These are phyloP conservation scores for Saturnispora gosingensis DNA, from an alignment of 805 yeast genomes.

Conservation along the genomic window DNA sequence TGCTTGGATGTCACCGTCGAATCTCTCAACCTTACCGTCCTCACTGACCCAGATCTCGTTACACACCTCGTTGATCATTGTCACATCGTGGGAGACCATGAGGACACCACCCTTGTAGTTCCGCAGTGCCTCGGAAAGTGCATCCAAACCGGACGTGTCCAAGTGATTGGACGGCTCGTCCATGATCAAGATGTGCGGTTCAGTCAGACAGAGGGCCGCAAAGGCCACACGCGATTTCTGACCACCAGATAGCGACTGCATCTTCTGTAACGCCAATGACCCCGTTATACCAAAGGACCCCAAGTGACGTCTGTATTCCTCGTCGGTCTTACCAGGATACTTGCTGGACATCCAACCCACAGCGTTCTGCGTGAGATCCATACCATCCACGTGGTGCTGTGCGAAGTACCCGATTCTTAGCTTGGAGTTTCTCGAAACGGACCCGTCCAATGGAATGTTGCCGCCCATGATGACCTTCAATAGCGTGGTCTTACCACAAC, in stretches of 20 bases:
- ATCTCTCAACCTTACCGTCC: slow-evolving; percentile 66
- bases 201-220: slow-evolving; percentile 83
- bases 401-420: slow-evolving; percentile 94
- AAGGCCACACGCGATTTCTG: slow-evolving; percentile 98
- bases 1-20: slow-evolving; percentile 75
- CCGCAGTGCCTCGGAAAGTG: slow-evolving; percentile 79
- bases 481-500: slow-evolving; percentile 97
- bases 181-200: slow-evolving; percentile 84
- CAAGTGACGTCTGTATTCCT: slow-evolving; percentile 91
- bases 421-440: slow-evolving; percentile 71
- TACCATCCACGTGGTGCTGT: slow-evolving; percentile 96
- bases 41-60: slow-evolving; percentile 96
- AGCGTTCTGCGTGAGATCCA: slow-evolving; percentile 80
- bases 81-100: slow-evolving; percentile 97
- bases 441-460: slow-evolving; percentile 66
- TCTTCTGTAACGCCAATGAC: slow-evolving; percentile 81
- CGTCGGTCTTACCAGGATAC: slow-evolving; percentile 90
- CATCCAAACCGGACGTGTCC: slow-evolving; percentile 97
- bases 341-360: slow-evolving; percentile 89
- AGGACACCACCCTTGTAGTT: slow-evolving; percentile 91
- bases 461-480: slow-evolving; percentile 78
- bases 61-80: slow-evolving; percentile 81
- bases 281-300: slow-evolving; percentile 98
- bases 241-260: slow-evolving; percentile 90
- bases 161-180: slow-evolving; percentile 98